phyloP scores from a whole-genome alignment of 2,329 filamentous ascomycete species.

The Ilyonectria robusta region DNA sequence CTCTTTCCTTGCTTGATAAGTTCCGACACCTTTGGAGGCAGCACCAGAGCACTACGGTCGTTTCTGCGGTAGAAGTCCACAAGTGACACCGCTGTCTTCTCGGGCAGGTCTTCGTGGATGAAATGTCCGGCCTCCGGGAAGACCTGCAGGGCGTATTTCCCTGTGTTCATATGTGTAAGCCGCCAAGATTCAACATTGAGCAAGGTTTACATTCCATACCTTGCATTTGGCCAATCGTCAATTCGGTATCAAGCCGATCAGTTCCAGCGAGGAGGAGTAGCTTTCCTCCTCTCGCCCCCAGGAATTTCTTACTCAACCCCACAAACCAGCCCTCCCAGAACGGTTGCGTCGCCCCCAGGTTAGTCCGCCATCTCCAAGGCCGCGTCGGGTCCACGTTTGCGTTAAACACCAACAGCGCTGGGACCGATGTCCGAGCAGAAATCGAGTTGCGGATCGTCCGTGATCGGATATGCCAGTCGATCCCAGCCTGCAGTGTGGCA shows the following conservation, averaged over 20 bases:
- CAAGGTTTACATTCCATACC: conserved; percentile 64
- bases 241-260: conserved; percentile 89
- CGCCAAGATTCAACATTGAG: neutral
- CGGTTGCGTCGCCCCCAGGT: conserved; percentile 84
- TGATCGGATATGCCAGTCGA: conserved; percentile 94
- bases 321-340: conserved; percentile 97
- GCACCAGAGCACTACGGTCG: conserved; percentile 84
- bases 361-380: conserved; percentile 88
- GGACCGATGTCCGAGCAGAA: conserved; percentile 91
- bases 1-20: conserved; percentile 74
- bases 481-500: conserved; percentile 80
- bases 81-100: conserved; percentile 87
- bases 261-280: conserved; percentile 89
- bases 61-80: conserved; percentile 95
- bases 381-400: conserved; percentile 55
- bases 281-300: conserved; percentile 86
- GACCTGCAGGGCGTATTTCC: conserved; percentile 96
- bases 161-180: conserved; percentile 54
- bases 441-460: conserved; percentile 87
- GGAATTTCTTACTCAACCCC: conserved; percentile 89
- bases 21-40: conserved; percentile 93
- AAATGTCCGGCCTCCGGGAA: conserved; percentile 97
- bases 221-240: conserved; percentile 98
- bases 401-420: conserved; percentile 76
- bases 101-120: conserved; percentile 93